Evolutionary conservation across 345 rosid genomes (phyloP), one percentile per base, ranked within the genome.

Genomic region (Mallotus nudiflorus): DNA sequence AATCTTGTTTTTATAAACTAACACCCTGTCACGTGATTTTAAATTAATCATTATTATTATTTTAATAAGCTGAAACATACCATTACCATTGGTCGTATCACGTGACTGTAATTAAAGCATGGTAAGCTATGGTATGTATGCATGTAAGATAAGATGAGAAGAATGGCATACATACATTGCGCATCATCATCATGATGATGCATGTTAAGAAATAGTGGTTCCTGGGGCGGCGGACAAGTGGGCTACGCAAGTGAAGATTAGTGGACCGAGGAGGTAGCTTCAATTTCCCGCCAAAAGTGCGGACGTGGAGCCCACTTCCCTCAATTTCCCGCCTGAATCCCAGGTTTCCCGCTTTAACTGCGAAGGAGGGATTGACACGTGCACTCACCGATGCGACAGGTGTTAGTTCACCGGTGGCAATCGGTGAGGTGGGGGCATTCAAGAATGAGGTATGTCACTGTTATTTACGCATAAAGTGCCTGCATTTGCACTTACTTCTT

Each of bases 281-380:
- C 70, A 1, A 53, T 67, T 80, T 86, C 87, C 89, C 90, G 85
- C 85, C 82, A 68, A 52, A 7, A 44, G 15, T 10, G 74, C 68
- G 67, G 49, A 45, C 44, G 73, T 73, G 84, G 82, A 37, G 28
- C 78, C 78, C 75, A 51, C 71, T 54, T 18, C 22, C 52, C 57
- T 0, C 27, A 24, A 13, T 73, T 75, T 85, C 84, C 81, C 86
- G 86, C 86, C 77, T 62, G 64, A 40, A 15, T 27, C 1, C 65
- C 69, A 5, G 20, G 16, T 46, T 51, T 24, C 6, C 16, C 37
- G 66, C 66, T 42, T 62, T 16, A n/a, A 13, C 2, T 20, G 2
- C 75, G 29, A 78, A 28, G 0, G 6, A 37, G 3, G 10, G 6
- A 1, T 0, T 12, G 73, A 75, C 73, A 78, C 75, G 77, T 62